phyloP scores from a whole-genome alignment of 805 yeast genomes.

The Soucietia sequanensis region DNA sequence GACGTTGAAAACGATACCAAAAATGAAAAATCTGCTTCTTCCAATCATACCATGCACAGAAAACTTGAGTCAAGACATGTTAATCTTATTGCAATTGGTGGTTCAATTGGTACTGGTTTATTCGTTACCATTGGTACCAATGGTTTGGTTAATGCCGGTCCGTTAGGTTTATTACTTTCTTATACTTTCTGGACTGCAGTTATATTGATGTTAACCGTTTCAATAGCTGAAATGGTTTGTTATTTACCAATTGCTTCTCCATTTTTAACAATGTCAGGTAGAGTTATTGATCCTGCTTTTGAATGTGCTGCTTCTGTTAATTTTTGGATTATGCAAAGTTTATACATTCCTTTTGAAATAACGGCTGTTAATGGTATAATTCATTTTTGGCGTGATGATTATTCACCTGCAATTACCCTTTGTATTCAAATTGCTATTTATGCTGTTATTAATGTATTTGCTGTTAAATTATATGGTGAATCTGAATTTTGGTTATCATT shows the following conservation, averaged over 20 bases:
- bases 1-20: no score
- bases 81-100: slow-evolving; percentile 40
- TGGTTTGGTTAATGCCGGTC: slow-evolving; percentile 30
- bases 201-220: slow-evolving; percentile 30
- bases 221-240: slow-evolving; percentile 39
- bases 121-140: slow-evolving; percentile 36
- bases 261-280: slow-evolving; percentile 36
- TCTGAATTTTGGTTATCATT: slow-evolving; percentile 47
- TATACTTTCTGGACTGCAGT: slow-evolving; percentile 33
- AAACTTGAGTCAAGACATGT: slow-evolving; percentile 30
- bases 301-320: slow-evolving; percentile 32
- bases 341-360: slow-evolving; percentile 48
- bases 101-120: slow-evolving; percentile 40
- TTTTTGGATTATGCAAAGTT: slow-evolving; percentile 43
- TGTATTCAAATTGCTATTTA: slow-evolving; percentile 43
- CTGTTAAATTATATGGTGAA: slow-evolving; percentile 52
- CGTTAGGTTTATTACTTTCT: slow-evolving; percentile 31
- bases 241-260: slow-evolving; percentile 37
- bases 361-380: slow-evolving; percentile 53
- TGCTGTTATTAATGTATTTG: slow-evolving; percentile 42
- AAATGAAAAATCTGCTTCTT: no score
- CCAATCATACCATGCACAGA: slow-evolving; percentile 7
- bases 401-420: slow-evolving; percentile 46
- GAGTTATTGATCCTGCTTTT: slow-evolving; percentile 37
- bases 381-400: slow-evolving; percentile 51